Base-by-base conservation (phyloP, 2,329 filamentous ascomycete genomes). In the Trichoderma sp. region DNA sequence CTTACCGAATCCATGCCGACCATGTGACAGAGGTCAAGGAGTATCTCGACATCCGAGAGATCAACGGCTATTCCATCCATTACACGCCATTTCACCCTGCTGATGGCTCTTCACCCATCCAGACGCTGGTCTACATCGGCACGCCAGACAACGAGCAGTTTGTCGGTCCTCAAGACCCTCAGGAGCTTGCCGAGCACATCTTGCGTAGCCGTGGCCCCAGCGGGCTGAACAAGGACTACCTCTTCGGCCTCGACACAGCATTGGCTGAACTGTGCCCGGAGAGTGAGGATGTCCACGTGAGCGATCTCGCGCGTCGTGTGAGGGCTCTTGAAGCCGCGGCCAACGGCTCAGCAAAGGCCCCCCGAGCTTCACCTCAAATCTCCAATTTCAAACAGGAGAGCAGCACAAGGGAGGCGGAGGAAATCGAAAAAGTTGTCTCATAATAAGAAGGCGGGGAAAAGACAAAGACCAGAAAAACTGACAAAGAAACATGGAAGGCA, bases 51-150 rank as follows among this genome's bases (percentile, higher is more conserved):
- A 95, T 98, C 75, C 91, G 96, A 59, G 96, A 99, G 82, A 97
- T 98, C 79, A 97, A 98, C 83, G 96, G 96, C 30, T 99, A 99
- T 82, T 93, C 91, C 68, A 97, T 97, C 75, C 95, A 98, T 82
- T 93, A 94, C 81, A 93, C 94, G 32, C 90, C 92, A 0, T 98
- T 98, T 80, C 86, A 95, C 76, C 77, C 81, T n/a, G 79, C 81
- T 55, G 81, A 84, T 74, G 78, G 78, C 30, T 78, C 79, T 15
- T 70, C 78, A 4, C 75, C 81, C 23, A 86, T 89, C 76, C 81
- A 79, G 68, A 86, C 87, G 72, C 88, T 98, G 74, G 93, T 97
- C 2, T 99, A 99, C 81, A 98, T 99, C 78, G 96, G 96, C 26
- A 92, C 97, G 2, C 96, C 96, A 0, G 90, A 92, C 59, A 99